phyloP scores from a whole-genome alignment of 495 filamentous ascomycete genomes.

The Baudoinia panamericana region DNA sequence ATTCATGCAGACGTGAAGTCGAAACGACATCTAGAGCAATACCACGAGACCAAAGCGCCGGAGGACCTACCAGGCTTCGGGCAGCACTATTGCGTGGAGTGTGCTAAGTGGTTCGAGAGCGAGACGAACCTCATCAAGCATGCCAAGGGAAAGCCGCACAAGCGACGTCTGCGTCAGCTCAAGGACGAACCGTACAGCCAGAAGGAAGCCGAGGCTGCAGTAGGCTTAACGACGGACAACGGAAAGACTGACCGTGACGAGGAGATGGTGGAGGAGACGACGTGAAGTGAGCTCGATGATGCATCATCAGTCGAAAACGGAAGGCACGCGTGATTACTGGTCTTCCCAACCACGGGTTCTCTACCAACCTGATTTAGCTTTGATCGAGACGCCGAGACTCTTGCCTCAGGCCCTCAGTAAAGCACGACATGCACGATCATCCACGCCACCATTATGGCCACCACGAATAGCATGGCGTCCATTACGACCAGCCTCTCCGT shows the following conservation, averaged over 20 bases:
- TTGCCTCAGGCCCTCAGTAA: neutral
- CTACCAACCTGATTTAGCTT: no score
- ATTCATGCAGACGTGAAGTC: slow-evolving; percentile 64
- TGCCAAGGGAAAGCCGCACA: slow-evolving; percentile 78
- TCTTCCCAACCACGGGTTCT: no score
- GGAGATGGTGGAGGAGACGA: slow-evolving; percentile 1
- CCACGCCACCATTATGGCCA: neutral
- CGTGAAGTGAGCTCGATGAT: neutral
- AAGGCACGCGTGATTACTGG: no score
- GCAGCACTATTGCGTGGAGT: slow-evolving; percentile 77
- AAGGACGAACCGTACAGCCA: slow-evolving; percentile 74
- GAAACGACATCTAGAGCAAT: slow-evolving; percentile 61
- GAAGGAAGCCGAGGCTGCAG: slow-evolving; percentile 69
- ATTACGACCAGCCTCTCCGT: neutral
- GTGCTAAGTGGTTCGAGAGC: slow-evolving; percentile 89
- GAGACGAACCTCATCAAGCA: slow-evolving; percentile 65
- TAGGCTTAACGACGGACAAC: slow-evolving; percentile 57
- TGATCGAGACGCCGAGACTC: no score
- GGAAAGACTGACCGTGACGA: slow-evolving; percentile 26
- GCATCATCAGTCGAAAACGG: no score
- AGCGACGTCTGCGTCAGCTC: slow-evolving; percentile 67
- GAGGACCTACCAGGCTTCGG: slow-evolving; percentile 84
- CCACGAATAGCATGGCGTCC: neutral
- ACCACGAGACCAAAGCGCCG: slow-evolving; percentile 61
- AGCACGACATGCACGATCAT: neutral